phyloP scores from a whole-genome alignment of 495 filamentous ascomycete species.

The Penicillium simplicissimum region DNA sequence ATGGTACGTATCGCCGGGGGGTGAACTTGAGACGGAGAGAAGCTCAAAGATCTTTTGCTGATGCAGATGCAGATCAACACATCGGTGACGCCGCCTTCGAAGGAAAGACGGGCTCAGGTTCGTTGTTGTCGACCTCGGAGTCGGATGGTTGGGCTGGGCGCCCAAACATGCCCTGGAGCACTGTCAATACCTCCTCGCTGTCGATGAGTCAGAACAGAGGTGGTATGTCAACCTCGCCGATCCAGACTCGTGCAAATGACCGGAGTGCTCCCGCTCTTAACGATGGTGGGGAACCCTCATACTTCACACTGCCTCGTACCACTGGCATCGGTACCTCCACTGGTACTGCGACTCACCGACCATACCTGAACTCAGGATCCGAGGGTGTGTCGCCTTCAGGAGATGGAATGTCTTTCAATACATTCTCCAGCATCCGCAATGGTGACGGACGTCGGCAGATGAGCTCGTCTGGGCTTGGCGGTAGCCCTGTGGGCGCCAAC shows the following conservation, averaged over 20 bases:
- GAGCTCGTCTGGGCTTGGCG: conserved; percentile 32
- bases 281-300: conserved; percentile 45
- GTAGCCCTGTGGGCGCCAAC: conserved; percentile 31
- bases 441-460: conserved; percentile 36
- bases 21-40: background rate
- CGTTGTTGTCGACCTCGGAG: conserved; percentile 64
- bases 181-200: conserved; percentile 50
- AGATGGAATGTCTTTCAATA: conserved; percentile 37
- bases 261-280: conserved; percentile 39
- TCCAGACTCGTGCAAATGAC: conserved; percentile 46
- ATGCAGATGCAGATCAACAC: conserved; percentile 31
- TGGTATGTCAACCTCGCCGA: conserved; percentile 50
- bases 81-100: conserved; percentile 38
- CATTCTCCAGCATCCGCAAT: conserved; percentile 32
- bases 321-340: conserved; percentile 29
- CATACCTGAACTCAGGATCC: conserved; percentile 35
- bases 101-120: conserved; percentile 64
- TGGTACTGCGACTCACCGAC: conserved; percentile 29
- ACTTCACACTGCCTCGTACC: conserved; percentile 42
- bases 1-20: conserved; percentile 27
- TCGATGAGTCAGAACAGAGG: conserved; percentile 43
- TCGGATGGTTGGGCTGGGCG: conserved; percentile 56
- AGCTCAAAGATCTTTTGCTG: conserved; percentile 10
- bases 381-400: conserved; percentile 40
- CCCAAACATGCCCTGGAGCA: conserved; percentile 55